A percentile compares a stretch with the other conserved stretches of the same genome.
Evolutionary conservation across 2,329 filamentous ascomycete species (phyloP).

Genomic region (Paracorniculantispora psalliotae): DNA sequence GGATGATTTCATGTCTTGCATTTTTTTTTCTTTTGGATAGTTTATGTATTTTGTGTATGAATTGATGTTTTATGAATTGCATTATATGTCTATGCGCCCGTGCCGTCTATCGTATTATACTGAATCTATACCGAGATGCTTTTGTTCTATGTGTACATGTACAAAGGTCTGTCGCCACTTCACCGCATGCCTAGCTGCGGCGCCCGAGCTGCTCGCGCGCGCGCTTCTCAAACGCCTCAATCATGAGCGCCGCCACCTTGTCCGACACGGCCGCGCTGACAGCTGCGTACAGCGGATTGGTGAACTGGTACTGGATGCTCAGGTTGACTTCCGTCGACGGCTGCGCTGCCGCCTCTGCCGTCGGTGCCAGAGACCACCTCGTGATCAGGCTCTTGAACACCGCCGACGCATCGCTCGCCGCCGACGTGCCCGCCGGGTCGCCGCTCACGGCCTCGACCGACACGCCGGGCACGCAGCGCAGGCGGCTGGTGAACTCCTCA

Average conservation of each 20-base stretch:
- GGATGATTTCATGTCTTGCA: neutral
- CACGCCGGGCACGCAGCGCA: slow-evolving; percentile 69
- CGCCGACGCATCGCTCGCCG: slow-evolving; percentile 31
- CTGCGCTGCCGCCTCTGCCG: slow-evolving; percentile 15
- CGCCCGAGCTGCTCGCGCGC: slow-evolving; percentile 46
- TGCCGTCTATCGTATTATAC: neutral
- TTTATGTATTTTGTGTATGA: slow-evolving; percentile 2
- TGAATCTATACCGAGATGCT: neutral
- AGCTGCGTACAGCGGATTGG: slow-evolving; percentile 80
- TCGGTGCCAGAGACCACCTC: slow-evolving; percentile 57
- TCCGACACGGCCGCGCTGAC: slow-evolving; percentile 78
- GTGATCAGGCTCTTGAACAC: slow-evolving; percentile 67
- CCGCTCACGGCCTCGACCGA: slow-evolving; percentile 76
- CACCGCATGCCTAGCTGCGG: neutral
- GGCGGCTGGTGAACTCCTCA: slow-evolving; percentile 74
- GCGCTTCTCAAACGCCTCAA: slow-evolving; percentile 84
- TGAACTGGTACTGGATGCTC: slow-evolving; percentile 75
- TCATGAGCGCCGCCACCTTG: slow-evolving; percentile 82
- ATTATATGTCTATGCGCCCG: neutral
- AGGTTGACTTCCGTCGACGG: slow-evolving; percentile 66
- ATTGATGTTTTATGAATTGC: neutral
- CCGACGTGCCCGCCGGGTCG: slow-evolving; percentile 42
- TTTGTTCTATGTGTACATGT: neutral
- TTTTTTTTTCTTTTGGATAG: neutral
- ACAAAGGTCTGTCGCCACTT: neutral